Evolutionary conservation across 805 yeast genomes (phyloP).

Genomic region (Candida broadrunensis): DNA sequence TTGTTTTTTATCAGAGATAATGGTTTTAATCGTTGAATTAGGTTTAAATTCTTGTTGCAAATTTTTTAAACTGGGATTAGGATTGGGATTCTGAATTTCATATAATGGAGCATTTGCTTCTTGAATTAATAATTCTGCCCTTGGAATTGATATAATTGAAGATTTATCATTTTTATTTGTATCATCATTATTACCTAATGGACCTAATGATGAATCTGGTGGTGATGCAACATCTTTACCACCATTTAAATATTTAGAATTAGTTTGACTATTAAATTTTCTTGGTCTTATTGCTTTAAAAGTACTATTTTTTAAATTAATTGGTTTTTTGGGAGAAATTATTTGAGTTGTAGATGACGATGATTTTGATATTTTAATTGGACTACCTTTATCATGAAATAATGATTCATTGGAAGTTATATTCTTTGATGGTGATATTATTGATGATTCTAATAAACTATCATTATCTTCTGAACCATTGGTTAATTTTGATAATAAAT

Average conservation of each 20-base stretch:
- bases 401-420: conserved; percentile 21
- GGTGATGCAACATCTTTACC: conserved; percentile 2
- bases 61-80: not conserved
- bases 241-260: conserved; percentile 25
- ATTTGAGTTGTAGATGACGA: conserved; percentile 5
- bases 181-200: conserved; percentile 18
- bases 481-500: conserved; percentile 44
- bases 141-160: conserved; percentile 14
- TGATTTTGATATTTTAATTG: conserved; percentile 16
- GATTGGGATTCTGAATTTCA: conserved; percentile 21
- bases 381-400: conserved; percentile 32
- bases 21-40: not conserved
- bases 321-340: conserved; percentile 20
- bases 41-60: not conserved
- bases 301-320: conserved; percentile 25
- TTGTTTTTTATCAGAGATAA: conserved; percentile 8
- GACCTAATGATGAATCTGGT: conserved; percentile 15
- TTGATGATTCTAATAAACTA: conserved; percentile 31
- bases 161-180: conserved; percentile 12
- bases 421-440: conserved; percentile 20
- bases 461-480: conserved; percentile 25
- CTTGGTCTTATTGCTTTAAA: conserved; percentile 30
- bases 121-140: conserved; percentile 32
- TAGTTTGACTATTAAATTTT: conserved; percentile 24
- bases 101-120: conserved; percentile 57